Evolutionary conservation across 108 stramenopile genomes (phyloP), one percentile per base, ranked within the genome.

Genomic region (Nitzschia inconspicua): DNA sequence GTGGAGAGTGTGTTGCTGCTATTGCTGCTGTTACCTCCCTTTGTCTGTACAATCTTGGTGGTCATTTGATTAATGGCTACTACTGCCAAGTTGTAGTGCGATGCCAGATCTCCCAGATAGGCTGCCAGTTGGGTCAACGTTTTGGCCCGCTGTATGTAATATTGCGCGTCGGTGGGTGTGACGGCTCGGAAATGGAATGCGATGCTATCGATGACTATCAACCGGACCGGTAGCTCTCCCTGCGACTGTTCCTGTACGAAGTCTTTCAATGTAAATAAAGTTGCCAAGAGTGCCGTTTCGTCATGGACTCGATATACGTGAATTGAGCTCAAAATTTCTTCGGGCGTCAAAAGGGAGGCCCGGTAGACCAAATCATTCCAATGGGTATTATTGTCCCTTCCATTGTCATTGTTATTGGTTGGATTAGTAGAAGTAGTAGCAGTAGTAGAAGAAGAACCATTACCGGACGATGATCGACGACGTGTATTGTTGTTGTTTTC

Each of bases 1-100:
- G 69, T 55, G 1, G 74, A 69, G 27, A 57, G n/a, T n/a, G n/a
- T 61, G 18, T 47, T 27, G 48, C 48, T 16, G n/a, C n/a, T n/a
- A n/a, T n/a, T n/a, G n/a, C n/a, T n/a, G n/a, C n/a, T n/a, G 5
- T 14, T 9, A 3, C 48, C 48, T 9, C 16, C 16, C 28, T 27
- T 10, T 30, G 11, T 2, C 28, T 27, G 27, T 29, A 30, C 70
- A 29, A 85, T 20, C 26, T 77, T 81, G 42, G 84, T 95, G 19
- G 97, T 98, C 94, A 98, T 93, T 69, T 98, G 97, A 76, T 98
- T 98, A 61, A 88, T 78, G 11, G 84, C 87, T 10, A 97, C 84
- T 14, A 94, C 89, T 4, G 95, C 95, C 26, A 91, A 8, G 42
- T 85, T 51, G 55, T 76, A 67, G 11, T 75, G 65, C 18, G 58